These are phyloP conservation scores for Phtheirospermum japonicum DNA, from an alignment of 257 asterid species.

Conservation along the genomic window DNA sequence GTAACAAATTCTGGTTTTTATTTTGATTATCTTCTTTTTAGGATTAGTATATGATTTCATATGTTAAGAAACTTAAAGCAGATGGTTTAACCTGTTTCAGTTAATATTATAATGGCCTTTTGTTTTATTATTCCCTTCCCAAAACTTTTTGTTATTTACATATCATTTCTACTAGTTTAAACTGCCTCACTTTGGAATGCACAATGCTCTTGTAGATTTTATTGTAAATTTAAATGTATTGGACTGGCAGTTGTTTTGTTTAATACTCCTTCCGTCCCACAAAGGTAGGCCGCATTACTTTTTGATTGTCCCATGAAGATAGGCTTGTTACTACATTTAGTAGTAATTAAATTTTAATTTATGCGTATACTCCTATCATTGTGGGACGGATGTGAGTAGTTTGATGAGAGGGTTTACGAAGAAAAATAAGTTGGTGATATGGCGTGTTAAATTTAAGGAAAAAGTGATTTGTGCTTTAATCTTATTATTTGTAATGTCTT, in stretches of 20 bases:
- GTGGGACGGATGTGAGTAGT: background rate
- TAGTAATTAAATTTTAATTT: no score
- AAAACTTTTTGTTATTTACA: background rate
- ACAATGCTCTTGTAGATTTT: background rate
- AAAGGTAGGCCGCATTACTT: no score
- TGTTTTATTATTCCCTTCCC: background rate
- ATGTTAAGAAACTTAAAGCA: background rate
- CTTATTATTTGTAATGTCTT: background rate
- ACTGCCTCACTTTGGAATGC: background rate
- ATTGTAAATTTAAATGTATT: no score
- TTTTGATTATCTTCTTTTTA: no score
- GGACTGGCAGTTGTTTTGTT: background rate
- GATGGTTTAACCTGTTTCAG: background rate
- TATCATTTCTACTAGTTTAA: background rate
- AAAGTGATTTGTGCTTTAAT: background rate
- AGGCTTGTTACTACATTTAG: no score
- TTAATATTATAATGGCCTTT: background rate
- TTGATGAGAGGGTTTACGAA: background rate
- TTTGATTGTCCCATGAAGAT: no score
- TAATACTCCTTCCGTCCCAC: no score
- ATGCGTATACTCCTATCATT: no score
- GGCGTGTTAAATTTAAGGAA: background rate
- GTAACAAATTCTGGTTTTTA: conserved; percentile 3
- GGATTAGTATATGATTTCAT: background rate
- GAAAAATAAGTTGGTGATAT: background rate